Base-by-base conservation (phyloP, 2,329 filamentous ascomycete genomes). In the Periconia digitata region DNA sequence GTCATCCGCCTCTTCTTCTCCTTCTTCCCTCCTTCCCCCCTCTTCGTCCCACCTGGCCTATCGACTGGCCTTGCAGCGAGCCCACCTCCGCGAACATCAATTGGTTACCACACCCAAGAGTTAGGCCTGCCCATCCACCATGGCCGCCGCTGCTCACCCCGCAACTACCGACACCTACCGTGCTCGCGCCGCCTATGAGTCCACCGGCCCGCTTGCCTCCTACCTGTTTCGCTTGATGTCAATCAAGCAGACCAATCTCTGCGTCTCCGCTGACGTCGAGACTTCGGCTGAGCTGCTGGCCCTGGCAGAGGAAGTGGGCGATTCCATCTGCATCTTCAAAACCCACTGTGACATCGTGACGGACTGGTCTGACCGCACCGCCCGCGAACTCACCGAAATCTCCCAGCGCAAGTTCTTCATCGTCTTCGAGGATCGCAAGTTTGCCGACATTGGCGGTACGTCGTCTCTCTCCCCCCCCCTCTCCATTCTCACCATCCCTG, bases 341-440 rank as follows among this genome's bases (percentile, higher is more conserved):
- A 80, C 83, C 4, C 81, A 84, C 60, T 81, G 80, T 46, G 82
- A 85, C 66, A 82, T 82, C 44, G 79, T 85, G 56, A 76, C 78
- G 53, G 82, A 85, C 66, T 85, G 82, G 75, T 77, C 76, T 13
- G 77, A 80, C 50, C 74, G 79, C 48, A 83, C 81, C 1, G 78
- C 79, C 16, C 59, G 72, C 48, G 72, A 73, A 1, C 61, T 81
- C 53, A 67, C 73, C 41, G 77, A 79, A 32, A 71, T 80, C 37
- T 72, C 76, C 2, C 64, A 66, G 56, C 69, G 76, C 45, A 79
- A 79, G 59, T 71, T 70, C 42, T 81, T 81, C 55, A 50, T 80
- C 13, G 70, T 81, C 32, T 81, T 81, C 55, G 78, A 81, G 61
- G 78, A 81, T 58, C 69, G 78, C 51, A 81, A 81, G 56, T 80